Evolutionary conservation across 176 grass and related monocot genomes (phyloP), one percentile per base, ranked within the genome.

Genomic region (Chrysopogon serrulatus): DNA sequence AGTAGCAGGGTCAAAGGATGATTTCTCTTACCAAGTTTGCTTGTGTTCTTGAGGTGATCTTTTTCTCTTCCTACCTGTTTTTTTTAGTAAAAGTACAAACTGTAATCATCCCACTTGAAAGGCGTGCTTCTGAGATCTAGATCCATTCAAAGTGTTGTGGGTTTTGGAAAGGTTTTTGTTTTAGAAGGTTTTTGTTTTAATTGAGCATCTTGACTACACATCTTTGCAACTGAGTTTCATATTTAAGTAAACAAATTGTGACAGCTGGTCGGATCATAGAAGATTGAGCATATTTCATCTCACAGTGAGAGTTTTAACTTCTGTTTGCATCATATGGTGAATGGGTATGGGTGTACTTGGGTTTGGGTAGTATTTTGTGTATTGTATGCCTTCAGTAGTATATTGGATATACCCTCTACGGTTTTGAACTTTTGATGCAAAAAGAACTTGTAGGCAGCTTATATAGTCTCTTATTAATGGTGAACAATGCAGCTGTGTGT

Each of bases 11-110:
- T 47, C 54, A 87, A 74, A 78, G 36, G 82, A 88, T n/a, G 26
- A 47, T 73, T 68, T 90, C 71, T 40, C 21, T 14, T 39, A 24
- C 19, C 21, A 97, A 94, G 69, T 87, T 92, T 59, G 88, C 90
- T 48, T 92, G 80, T 24, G 80, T 87, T 65, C 83, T 94, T 44
- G 82, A 97, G 87, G 92, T 97, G 80, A 88, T 70, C 19, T 23
- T 68, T 42, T 65, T n/a, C 2, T 36, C 24, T 8, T 68, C 9
- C 21, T 74, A 28, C 6, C 23, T 54, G 18, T 19, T 47, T 79
- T 79, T 61, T 56, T 23, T 23, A 34, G 3, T 4, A 37, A 17
- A 37, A 10, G 19, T 85, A 36, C 14, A 70, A 44, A 30, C 42
- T 8, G 48, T 75, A 31, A 5, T 47, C 16, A 10, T 31, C 15